Base-by-base conservation (phyloP, 495 filamentous ascomycete genomes). In the Clohesyomyces aquaticus region DNA sequence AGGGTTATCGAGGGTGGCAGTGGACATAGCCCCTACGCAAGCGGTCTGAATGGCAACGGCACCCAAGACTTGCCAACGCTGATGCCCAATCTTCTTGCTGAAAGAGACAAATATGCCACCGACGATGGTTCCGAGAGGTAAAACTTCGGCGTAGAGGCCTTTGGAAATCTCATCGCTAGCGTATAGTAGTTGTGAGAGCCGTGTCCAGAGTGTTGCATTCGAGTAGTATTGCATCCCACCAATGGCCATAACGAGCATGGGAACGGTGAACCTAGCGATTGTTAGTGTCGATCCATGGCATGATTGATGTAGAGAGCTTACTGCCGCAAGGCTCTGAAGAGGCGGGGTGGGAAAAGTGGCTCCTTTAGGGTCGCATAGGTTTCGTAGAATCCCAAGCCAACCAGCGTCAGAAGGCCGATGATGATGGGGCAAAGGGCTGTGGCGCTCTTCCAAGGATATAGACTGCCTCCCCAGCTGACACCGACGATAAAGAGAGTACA, bases 181-280 rank as follows among this genome's bases (percentile, higher is more conserved):
- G 42, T 69, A 69, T 1, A 69, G 55, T 4, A 69, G 61, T 42
- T 69, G 66, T 2, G 61, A 69, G 8, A 69, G 61, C 4, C 66
- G 54, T 14, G 29, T 47, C 67, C 67, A 69, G 3, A 69, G 56
- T 6, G 67, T 69, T 1, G 67, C 67, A 23, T 66, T 66, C 9
- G 55, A 61, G 26, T 69, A 69, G 25, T 69, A 69, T 32, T 69
- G 67, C 63, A 69, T 69, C 6, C 67, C 67, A 1, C 59, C 57
- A 41, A 69, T 63, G 2, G 62, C 61, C 63, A 69, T 69, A 12
- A 63, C 59, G 9, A 69, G 27, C 56, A 69, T 69, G 16, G 67
- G 67, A 19, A 69, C 51, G 22, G 63, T 66, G 45, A 69, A 69
- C n/a, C 62, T 65, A 22, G 19, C 3, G 14, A 4, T 23, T 29